These are phyloP conservation scores for Grosmannia clavigera DNA, from an alignment of 2,329 filamentous ascomycete genomes.

Conservation along the genomic window DNA sequence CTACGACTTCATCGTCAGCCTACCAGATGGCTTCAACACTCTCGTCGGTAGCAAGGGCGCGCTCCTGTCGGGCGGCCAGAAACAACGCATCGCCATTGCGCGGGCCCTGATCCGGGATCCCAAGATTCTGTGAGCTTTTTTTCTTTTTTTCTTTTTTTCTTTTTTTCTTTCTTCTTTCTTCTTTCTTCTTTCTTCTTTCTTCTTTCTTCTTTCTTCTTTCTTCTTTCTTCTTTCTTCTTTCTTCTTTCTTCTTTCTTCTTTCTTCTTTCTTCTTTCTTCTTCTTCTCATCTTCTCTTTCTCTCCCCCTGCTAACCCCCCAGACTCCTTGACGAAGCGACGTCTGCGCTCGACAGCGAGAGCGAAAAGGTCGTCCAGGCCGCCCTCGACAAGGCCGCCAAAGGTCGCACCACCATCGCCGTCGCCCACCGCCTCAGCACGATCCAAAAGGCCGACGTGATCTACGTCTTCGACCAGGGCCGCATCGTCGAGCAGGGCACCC, in stretches of 20 bases:
- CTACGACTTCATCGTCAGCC: conserved; percentile 77
- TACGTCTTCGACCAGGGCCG: conserved; percentile 91
- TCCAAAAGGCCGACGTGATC: conserved; percentile 88
- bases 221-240: neutral
- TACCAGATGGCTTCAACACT: conserved; percentile 74
- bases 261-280: too few relatives aligned
- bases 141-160: neutral
- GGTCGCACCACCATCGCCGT: conserved; percentile 88
- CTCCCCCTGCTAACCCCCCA: neutral
- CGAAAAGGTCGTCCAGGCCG: conserved; percentile 70
- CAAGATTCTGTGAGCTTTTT: conserved; percentile 47
- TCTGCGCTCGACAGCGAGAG: conserved; percentile 64
- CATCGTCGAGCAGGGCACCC: conserved; percentile 75
- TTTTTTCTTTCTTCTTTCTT: neutral
- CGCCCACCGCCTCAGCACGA: conserved; percentile 81
- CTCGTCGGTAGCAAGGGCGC: conserved; percentile 77
- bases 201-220: neutral
- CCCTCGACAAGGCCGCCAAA: conserved; percentile 69
- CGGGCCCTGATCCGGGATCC: conserved; percentile 84
- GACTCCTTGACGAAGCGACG: conserved; percentile 68
- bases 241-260: neutral
- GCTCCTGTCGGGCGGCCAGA: conserved; percentile 81
- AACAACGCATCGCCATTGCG: conserved; percentile 89
- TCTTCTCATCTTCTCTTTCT: neutral
- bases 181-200: neutral